Evolutionary conservation across 2,329 filamentous ascomycete genomes (phyloP), one percentile per base, ranked within the genome.

Genomic region (Botryosphaeria dothidea): DNA sequence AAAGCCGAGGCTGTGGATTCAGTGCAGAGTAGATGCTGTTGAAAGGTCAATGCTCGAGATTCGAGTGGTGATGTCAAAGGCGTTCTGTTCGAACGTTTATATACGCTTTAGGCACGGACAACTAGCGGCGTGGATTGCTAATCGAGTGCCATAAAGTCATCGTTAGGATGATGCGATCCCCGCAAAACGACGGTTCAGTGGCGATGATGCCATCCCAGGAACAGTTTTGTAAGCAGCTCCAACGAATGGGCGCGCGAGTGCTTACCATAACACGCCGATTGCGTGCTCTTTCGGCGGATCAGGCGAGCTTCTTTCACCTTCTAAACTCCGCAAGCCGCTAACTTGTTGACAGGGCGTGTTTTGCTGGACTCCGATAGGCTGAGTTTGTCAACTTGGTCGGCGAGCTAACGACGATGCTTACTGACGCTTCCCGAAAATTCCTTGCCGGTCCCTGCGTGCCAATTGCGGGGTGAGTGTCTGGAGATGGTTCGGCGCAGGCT

Each of bases 241-340:
- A 27, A 25, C 48, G 61, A 63, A 63, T 63, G 25, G 46, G 61
- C 34, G 11, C 38, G 23, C 48, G 13, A 3, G 15, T 63, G 61
- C 61, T 63, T 63, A 63, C 61, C 48, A 17, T 54, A 54, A 63
- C 48, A 41, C 48, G 13, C n/a, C 48, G 61, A 63, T 63, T 63
- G 61, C 61, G 61, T 63, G 61, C 61, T 63, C 61, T 27, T 38
- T 48, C 48, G 49, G 60, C 60, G 52, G 60, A 63, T 54, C 61
- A 54, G 48, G 21, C 43, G 19, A 46, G 41, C 38, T 19, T 29
- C 11, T 34, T 25, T 45, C 25, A 27, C 56, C 13, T 25, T 27
- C 46, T 63, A 54, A 63, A 63, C 34, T 63, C 61, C 61, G 61
- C 19, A 13, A 2, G 23, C 19, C n/a, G n/a, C 19, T 27, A 9